These are phyloP conservation scores for Spathaspora girioi DNA, from an alignment of 805 yeast genomes.

Conservation along the genomic window DNA sequence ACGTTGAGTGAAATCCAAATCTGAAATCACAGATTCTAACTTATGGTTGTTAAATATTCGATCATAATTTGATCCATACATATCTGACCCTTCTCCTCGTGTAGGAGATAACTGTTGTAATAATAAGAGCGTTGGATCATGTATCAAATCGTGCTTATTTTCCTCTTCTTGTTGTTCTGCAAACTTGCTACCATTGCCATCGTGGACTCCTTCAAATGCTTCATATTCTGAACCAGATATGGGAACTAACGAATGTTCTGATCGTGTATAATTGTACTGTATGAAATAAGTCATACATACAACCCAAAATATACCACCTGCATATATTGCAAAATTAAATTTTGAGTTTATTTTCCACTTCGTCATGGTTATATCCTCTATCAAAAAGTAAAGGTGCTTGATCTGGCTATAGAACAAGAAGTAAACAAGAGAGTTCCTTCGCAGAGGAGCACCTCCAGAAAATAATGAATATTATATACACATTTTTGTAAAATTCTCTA, in stretches of 20 bases:
- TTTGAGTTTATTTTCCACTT: not conserved
- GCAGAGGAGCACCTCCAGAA: too few relatives aligned
- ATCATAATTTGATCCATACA: conserved; percentile 10
- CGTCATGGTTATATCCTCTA: not conserved
- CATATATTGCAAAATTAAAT: not conserved
- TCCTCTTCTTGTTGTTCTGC: not conserved
- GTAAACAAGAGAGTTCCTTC: too few relatives aligned
- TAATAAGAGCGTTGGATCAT: not conserved
- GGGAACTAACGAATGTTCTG: not conserved
- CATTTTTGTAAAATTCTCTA: too few relatives aligned
- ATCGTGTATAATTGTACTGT: not conserved
- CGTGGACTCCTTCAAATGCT: not conserved
- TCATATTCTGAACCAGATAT: not conserved
- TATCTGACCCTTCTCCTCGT: not conserved
- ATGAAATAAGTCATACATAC: not conserved
- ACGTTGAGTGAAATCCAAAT: conserved; percentile 27
- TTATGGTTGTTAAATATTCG: conserved; percentile 18
- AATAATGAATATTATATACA: too few relatives aligned
- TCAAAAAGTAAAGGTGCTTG: too few relatives aligned
- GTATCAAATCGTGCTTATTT: not conserved
- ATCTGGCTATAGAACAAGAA: too few relatives aligned
- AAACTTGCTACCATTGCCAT: not conserved
- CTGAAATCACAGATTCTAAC: conserved; percentile 16
- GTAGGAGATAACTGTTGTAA: not conserved
- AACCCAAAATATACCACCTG: not conserved